A percentile compares a stretch with the other conserved stretches of the same genome.
Evolutionary conservation across 2,329 filamentous ascomycete species (phyloP).

Genomic region (Didymosphaeria variabile): DNA sequence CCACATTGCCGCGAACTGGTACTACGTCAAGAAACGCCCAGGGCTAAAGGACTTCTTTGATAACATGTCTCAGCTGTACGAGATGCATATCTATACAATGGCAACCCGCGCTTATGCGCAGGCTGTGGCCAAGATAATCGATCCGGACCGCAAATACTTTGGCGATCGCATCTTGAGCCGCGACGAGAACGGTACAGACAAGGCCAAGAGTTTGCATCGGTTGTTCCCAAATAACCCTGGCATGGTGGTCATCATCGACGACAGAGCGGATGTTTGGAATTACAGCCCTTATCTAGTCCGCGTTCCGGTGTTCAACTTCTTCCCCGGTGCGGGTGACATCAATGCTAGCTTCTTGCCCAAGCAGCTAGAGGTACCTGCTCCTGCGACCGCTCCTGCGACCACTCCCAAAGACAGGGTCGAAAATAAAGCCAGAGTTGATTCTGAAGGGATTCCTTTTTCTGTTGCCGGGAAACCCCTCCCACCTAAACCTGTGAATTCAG

Average conservation of each 20-base stretch:
- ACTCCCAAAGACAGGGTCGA: slow-evolving; percentile 30
- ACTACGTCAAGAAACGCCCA: slow-evolving; percentile 97
- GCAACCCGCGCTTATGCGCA: slow-evolving; percentile 95
- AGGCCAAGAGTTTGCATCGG: slow-evolving; percentile 86
- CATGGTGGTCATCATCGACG: slow-evolving; percentile 99
- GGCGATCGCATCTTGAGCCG: slow-evolving; percentile 94
- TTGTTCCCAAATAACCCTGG: slow-evolving; percentile 96
- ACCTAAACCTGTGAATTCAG: slow-evolving; percentile 19
- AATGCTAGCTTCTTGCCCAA: slow-evolving; percentile 97
- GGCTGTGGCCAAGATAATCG: slow-evolving; percentile 90
- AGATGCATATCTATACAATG: slow-evolving; percentile 99
- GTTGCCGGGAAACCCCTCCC: slow-evolving; percentile 33
- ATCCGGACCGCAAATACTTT: slow-evolving; percentile 88
- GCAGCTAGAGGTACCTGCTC: slow-evolving; percentile 54
- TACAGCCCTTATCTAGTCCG: slow-evolving; percentile 95
- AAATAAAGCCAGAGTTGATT: neutral
- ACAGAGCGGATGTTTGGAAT: slow-evolving; percentile 94
- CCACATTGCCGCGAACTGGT: slow-evolving; percentile 66
- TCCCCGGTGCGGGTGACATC: slow-evolving; percentile 97
- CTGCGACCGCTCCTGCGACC: slow-evolving; percentile 35
- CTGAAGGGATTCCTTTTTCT: slow-evolving; percentile 17
- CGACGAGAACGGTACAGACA: slow-evolving; percentile 94
- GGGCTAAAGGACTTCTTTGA: slow-evolving; percentile 83
- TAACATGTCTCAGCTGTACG: slow-evolving; percentile 80
- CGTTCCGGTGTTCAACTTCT: slow-evolving; percentile 95